Evolutionary conservation across 352 stramenopile species (phyloP).

Genomic region (Phytophthora melonis): DNA sequence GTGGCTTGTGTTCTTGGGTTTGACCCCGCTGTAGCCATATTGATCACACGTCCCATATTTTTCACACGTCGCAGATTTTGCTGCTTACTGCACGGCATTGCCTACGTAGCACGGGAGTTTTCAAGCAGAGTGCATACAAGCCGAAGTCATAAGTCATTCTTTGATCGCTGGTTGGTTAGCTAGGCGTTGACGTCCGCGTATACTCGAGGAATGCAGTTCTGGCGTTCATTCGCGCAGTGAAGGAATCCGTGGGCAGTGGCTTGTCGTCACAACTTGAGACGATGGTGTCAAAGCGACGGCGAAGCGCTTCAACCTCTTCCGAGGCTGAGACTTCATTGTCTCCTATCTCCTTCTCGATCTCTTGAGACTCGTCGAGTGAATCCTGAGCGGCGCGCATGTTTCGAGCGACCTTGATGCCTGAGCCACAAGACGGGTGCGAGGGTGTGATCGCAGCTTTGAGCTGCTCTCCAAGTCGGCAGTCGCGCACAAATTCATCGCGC

Average conservation of each 20-base stretch:
- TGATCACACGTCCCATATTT: not conserved
- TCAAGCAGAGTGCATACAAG: not conserved
- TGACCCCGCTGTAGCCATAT: not conserved
- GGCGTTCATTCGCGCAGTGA: conserved; percentile 18
- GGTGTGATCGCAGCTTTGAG: conserved; percentile 51
- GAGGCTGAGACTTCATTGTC: not conserved
- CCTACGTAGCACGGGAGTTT: too few relatives aligned
- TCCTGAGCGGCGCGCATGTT: conserved; percentile 49
- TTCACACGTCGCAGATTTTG: not conserved
- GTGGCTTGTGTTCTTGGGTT: not conserved
- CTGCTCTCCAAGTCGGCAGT: conserved; percentile 63
- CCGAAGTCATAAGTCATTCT: not conserved
- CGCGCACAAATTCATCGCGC: conserved; percentile 51
- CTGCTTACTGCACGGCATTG: too few relatives aligned
- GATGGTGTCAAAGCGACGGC: conserved; percentile 54
- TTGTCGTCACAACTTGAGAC: conserved; percentile 28
- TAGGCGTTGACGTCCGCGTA: conserved; percentile 13
- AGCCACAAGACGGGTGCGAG: conserved; percentile 54
- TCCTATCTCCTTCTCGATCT: conserved; percentile 1
- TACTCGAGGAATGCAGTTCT: conserved; percentile 49
- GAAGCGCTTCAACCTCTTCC: conserved; percentile 37
- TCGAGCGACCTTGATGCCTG: conserved; percentile 56
- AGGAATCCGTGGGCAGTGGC: conserved; percentile 14
- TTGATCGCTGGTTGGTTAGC: conserved; percentile 1
- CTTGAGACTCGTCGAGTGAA: conserved; percentile 1